phyloP scores from a whole-genome alignment of 176 grass and related monocot species.

The Juncus inflexus region DNA sequence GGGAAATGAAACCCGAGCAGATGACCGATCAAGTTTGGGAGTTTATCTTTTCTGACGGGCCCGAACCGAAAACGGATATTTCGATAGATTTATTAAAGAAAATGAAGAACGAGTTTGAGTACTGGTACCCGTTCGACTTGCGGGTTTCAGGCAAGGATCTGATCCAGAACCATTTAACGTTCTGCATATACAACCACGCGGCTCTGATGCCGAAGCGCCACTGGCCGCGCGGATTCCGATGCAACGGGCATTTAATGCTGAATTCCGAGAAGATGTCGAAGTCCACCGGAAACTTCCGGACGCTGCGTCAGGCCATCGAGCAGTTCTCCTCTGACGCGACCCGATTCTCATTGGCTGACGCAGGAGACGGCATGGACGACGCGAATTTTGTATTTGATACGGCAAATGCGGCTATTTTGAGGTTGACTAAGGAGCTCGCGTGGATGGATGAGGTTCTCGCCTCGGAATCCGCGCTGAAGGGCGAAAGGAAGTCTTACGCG shows the following conservation, averaged over 20 bases:
- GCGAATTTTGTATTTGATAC: slow-evolving; percentile 90
- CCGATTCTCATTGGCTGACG: slow-evolving; percentile 77
- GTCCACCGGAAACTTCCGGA: slow-evolving; percentile 76
- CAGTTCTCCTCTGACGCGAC: slow-evolving; percentile 72
- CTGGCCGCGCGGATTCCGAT: slow-evolving; percentile 73
- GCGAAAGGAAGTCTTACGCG: slow-evolving; percentile 45
- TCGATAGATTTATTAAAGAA: slow-evolving; percentile 40
- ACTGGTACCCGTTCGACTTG: slow-evolving; percentile 86
- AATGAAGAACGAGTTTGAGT: slow-evolving; percentile 81
- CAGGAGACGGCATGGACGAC: slow-evolving; percentile 87
- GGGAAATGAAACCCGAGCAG: slow-evolving; percentile 43
- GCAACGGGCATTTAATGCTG: slow-evolving; percentile 85
- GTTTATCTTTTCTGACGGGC: slow-evolving; percentile 53
- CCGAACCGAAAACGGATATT: slow-evolving; percentile 43
- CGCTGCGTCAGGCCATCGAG: slow-evolving; percentile 55
- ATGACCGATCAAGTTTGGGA: slow-evolving; percentile 83
- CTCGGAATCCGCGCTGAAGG: slow-evolving; percentile 53
- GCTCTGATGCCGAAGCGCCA: slow-evolving; percentile 57
- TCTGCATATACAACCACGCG: slow-evolving; percentile 77
- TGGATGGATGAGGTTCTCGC: slow-evolving; percentile 81
- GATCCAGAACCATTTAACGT: slow-evolving; percentile 76
- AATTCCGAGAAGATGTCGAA: slow-evolving; percentile 92
- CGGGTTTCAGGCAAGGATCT: slow-evolving; percentile 80
- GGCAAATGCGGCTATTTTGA: slow-evolving; percentile 69
- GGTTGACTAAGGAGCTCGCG: slow-evolving; percentile 69